Evolutionary conservation across 2,329 filamentous ascomycete genomes (phyloP).

Genomic region (Grosmannia huntii): DNA sequence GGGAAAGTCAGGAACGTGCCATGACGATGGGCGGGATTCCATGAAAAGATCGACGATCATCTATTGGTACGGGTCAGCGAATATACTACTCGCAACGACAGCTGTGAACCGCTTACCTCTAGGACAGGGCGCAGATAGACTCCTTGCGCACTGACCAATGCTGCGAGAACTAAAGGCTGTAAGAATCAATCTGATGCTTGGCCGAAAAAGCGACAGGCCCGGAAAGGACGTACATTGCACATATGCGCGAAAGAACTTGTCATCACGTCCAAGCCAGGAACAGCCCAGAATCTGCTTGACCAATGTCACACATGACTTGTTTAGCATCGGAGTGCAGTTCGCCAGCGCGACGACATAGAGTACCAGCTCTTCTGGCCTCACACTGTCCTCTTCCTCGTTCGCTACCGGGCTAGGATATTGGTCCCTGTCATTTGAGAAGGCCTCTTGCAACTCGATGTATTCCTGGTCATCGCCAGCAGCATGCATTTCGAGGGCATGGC

Average conservation of each 20-base stretch:
- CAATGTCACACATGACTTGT: constrained; percentile 44
- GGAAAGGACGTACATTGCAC: constrained; percentile 9
- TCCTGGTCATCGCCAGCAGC: constrained; percentile 29
- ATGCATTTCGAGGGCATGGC: constrained; percentile 43
- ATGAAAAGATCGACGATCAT: constrained; percentile 74
- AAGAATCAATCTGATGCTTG: background rate
- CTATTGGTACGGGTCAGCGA: background rate
- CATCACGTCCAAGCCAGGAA: constrained; percentile 52
- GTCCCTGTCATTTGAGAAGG: constrained; percentile 39
- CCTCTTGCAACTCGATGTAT: constrained; percentile 2
- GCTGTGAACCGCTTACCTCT: background rate
- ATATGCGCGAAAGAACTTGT: constrained; percentile 54
- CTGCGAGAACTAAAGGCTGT: constrained; percentile 48
- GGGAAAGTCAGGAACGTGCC: constrained; percentile 38
- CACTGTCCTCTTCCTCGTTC: constrained; percentile 29
- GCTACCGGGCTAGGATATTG: constrained; percentile 27
- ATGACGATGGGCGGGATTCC: constrained; percentile 32
- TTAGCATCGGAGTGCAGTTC: constrained; percentile 45
- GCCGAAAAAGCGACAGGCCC: background rate
- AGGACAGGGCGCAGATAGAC: constrained; percentile 36
- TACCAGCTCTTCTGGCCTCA: constrained; percentile 43
- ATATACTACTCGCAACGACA: background rate
- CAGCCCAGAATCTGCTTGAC: constrained; percentile 46
- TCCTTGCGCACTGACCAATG: constrained; percentile 71
- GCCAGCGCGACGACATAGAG: constrained; percentile 51